A percentile compares a stretch with the other conserved stretches of the same genome.
Conservation (phyloP, 768 basidiomycete genomes). For the Coprinopsis marcescibilis region DNA sequence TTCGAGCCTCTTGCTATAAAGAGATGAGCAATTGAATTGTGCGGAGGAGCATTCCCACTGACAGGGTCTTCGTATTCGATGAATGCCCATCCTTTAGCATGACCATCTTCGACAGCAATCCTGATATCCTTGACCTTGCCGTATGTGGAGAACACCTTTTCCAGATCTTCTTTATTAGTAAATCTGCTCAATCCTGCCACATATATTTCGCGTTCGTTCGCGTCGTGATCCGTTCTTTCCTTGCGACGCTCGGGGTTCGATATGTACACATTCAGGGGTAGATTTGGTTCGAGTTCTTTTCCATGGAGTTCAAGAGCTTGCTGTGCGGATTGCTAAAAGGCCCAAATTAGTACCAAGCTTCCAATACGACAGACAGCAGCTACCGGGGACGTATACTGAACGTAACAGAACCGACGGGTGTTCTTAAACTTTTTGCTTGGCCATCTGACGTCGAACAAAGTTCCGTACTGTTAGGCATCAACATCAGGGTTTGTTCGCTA, state of each 20-base stretch:
- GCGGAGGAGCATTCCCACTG: conserved; percentile 16
- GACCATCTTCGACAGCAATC: conserved; percentile 64
- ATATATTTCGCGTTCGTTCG: conserved; percentile 80
- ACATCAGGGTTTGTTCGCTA: not conserved
- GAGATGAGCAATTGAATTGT: not conserved
- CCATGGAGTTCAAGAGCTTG: conserved; percentile 77
- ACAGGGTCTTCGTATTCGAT: conserved; percentile 87
- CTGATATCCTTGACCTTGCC: conserved; percentile 79
- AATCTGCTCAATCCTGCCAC: conserved; percentile 81
- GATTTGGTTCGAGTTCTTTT: conserved; percentile 63
- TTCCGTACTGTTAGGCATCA: conserved; percentile 61
- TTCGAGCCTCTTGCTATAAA: conserved; percentile 58
- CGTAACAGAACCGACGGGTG: conserved; percentile 88
- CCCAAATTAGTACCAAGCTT: not conserved
- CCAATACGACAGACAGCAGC: too few species aligned
- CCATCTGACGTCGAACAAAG: conserved; percentile 93
- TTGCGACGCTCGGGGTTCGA: conserved; percentile 90
- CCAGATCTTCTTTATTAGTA: conserved; percentile 70
- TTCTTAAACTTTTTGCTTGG: conserved; percentile 95
- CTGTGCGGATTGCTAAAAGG: conserved; percentile 59
- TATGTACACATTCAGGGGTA: conserved; percentile 69
- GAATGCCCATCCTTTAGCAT: conserved; percentile 84
- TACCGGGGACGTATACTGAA: conserved; percentile 86
- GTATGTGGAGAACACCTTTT: conserved; percentile 73
- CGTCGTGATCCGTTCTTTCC: conserved; percentile 82